These are phyloP conservation scores for Moesziomyces parantarcticus DNA, from an alignment of 1,284 basidiomycete genomes.

Conservation along the genomic window DNA sequence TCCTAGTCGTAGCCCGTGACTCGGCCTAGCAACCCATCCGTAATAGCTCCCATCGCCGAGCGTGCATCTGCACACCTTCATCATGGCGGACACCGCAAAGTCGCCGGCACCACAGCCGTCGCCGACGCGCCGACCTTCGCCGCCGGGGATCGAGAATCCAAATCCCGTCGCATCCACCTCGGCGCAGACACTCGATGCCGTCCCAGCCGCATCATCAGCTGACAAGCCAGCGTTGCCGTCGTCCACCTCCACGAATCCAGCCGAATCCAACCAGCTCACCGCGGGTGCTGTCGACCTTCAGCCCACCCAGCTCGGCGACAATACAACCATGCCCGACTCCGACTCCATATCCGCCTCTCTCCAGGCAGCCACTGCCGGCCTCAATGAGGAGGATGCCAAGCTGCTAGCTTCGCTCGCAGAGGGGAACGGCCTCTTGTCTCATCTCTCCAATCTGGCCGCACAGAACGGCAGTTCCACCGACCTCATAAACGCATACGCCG, in stretches of 20 bases:
- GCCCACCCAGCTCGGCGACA: background rate
- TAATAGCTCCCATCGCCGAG: constrained; percentile 1
- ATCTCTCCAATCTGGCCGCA: constrained; percentile 35
- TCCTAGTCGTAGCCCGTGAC: constrained; percentile 11
- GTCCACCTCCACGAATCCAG: too few relatives aligned
- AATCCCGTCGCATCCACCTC: constrained; percentile 52
- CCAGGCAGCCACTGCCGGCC: constrained; percentile 27
- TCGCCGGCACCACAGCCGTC: constrained; percentile 16
- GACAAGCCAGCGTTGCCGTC: too few relatives aligned
- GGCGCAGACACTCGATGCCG: constrained; percentile 45
- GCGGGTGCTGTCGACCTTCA: background rate
- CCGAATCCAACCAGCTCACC: constrained; percentile 1
- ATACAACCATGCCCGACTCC: background rate
- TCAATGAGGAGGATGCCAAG: constrained; percentile 55
- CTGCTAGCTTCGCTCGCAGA: constrained; percentile 50
- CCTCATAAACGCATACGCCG: constrained; percentile 23
- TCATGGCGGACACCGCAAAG: constrained; percentile 22
- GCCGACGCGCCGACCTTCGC: constrained; percentile 29
- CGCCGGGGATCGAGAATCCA: constrained; percentile 42
- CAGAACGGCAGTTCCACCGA: constrained; percentile 25
- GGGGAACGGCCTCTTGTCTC: constrained; percentile 38
- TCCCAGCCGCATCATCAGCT: background rate
- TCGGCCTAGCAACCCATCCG: constrained; percentile 1
- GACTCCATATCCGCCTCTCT: constrained; percentile 21
- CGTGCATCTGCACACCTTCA: background rate